Base-by-base conservation (phyloP, 257 asterid species). In the Voacanga thouarsii region DNA sequence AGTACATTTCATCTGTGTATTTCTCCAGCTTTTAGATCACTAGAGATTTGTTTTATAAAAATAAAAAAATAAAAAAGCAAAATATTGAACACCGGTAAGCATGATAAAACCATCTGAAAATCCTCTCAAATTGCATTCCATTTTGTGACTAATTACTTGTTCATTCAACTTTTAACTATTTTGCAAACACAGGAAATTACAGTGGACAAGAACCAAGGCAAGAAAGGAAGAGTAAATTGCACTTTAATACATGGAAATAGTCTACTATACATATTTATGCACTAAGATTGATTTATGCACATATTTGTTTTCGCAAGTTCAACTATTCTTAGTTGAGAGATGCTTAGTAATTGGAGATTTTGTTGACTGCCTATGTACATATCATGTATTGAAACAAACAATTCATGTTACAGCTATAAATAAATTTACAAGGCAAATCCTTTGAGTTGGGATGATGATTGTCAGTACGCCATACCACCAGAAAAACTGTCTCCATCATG, bases 401-500 rank as follows among this genome's bases (percentile, higher is more conserved):
- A 37, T 15, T 18, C 47, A 65, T 7, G 19, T 8, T 18, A 1
- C 33, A 16, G 49, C 49, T 7, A 37, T 37, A 66, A 66, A n/a
- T 65, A 37, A 37, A 66, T 66, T 65, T 14, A 66, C 71, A 66
- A 12, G 41, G 71, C 21, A 15, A 33, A 65, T 65, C 49, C 70
- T 65, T 1, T 67, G 28, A 67, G 49, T 8, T 39, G 26, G 28
- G 23, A 39, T 39, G 50, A 18, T 67, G 51, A 39, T 67, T 14
- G 64, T 61, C 82, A 92, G 83, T 90, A 92, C 7, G 99, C 97
- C 77, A 94, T 91, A 44, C 97, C 97, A 18, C 99, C 95, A 0
- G 97, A 90, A 80, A 94, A 94, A 84, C 85, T 87, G 84, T 92
- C 94, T 72, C 94, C 97, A 19, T 92, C 97, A 0, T 90, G 96